Percentiles rank a stretch among this genome's conserved stretches.
phyloP scores from a whole-genome alignment of 1,284 basidiomycete genomes.

The Ceratobasidium sp. region DNA sequence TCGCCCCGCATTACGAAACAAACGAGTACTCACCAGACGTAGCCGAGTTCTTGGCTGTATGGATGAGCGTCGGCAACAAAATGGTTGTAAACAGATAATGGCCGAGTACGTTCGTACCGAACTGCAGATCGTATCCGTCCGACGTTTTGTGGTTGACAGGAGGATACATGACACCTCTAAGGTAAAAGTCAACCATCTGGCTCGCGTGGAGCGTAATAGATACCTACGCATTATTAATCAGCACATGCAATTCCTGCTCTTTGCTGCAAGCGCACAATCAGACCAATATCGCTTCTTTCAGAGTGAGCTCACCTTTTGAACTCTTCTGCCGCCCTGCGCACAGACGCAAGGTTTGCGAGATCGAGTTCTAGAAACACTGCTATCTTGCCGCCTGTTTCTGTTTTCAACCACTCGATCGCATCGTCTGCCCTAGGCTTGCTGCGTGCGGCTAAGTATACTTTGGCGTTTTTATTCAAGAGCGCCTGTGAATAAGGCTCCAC shows the following conservation, averaged over 20 bases:
- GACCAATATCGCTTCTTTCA: too few species aligned
- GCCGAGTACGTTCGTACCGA: slow-evolving; percentile 69
- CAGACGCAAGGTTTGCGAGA: slow-evolving; percentile 64
- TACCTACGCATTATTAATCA: slow-evolving; percentile 66
- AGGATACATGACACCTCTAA: slow-evolving; percentile 59
- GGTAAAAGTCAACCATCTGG: too few species aligned
- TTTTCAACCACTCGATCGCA: slow-evolving; percentile 64
- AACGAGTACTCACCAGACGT: not conserved
- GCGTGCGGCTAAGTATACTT: slow-evolving; percentile 71
- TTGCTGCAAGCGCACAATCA: slow-evolving; percentile 53
- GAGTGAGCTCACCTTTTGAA: slow-evolving; percentile 61
- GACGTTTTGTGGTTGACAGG: slow-evolving; percentile 61
- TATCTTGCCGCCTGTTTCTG: slow-evolving; percentile 57
- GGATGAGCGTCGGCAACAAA: slow-evolving; percentile 63
- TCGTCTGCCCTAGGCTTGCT: slow-evolving; percentile 60
- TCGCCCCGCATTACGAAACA: not conserved
- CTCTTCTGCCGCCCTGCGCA: slow-evolving; percentile 64
- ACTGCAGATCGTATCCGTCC: slow-evolving; percentile 68
- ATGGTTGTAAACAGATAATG: slow-evolving; percentile 64
- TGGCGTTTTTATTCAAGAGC: slow-evolving; percentile 67
- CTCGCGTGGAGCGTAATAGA: not conserved
- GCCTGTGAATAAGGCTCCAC: too few species aligned
- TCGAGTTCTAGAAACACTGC: slow-evolving; percentile 68
- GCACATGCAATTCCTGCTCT: slow-evolving; percentile 62
- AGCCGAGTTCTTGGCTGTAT: slow-evolving; percentile 54